These are phyloP conservation scores for Pseudomicrostroma phylloplanum DNA, from an alignment of 1,284 basidiomycete species.

Conservation along the genomic window DNA sequence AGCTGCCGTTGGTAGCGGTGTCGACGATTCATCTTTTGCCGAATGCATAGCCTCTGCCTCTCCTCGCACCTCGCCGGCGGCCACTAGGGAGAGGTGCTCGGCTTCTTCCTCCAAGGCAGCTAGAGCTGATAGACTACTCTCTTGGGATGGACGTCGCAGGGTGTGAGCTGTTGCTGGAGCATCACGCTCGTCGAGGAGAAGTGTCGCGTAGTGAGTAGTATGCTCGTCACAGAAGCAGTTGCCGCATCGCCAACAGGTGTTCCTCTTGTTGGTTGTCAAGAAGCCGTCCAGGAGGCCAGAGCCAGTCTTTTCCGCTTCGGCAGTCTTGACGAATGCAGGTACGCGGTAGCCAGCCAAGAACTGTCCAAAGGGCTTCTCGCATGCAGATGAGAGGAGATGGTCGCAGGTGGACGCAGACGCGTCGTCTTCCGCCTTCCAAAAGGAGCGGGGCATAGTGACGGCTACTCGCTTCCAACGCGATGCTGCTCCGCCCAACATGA, in stretches of 20 bases:
- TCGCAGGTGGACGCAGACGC: neutral
- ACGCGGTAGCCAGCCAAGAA: conserved; percentile 1
- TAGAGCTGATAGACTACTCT: too few species aligned
- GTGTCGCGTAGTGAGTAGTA: neutral
- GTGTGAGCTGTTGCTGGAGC: neutral
- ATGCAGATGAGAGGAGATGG: neutral
- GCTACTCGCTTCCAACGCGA: neutral
- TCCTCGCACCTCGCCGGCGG: too few species aligned
- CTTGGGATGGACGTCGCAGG: too few species aligned
- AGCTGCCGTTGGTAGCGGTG: too few species aligned
- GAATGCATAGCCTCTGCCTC: too few species aligned
- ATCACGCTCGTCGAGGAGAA: neutral
- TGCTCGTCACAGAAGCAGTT: conserved; percentile 8
- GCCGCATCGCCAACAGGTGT: conserved; percentile 4
- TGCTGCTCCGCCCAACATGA: neutral
- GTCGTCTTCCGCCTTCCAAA: conserved; percentile 3
- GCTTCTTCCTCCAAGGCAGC: too few species aligned
- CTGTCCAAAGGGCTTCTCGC: neutral
- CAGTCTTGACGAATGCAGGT: neutral
- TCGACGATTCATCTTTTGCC: too few species aligned
- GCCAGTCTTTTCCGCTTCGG: neutral
- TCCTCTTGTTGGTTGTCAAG: neutral
- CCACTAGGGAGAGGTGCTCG: too few species aligned
- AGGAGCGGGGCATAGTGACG: neutral
- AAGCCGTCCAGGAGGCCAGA: neutral